A percentile compares a stretch with the other conserved stretches of the same genome.
Conservation (phyloP, 208 protist genomes). For the Wallacemonas sp. region DNA sequence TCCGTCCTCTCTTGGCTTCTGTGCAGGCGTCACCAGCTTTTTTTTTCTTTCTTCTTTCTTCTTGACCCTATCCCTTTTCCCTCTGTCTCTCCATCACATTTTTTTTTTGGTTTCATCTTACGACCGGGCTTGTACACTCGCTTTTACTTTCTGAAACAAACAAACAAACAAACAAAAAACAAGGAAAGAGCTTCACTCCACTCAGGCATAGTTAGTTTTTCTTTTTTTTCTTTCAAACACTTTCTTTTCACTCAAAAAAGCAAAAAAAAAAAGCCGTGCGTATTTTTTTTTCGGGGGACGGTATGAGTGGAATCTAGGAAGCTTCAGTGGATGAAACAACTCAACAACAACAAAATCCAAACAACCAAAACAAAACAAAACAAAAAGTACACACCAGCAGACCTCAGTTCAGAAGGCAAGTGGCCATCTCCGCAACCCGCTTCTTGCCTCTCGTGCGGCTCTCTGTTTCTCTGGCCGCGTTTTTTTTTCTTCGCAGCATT, state of each 20-base stretch:
- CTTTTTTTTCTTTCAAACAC: conserved; percentile 1
- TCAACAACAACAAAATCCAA: background rate
- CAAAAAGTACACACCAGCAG: background rate
- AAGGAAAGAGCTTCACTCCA: background rate
- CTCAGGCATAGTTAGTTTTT: background rate
- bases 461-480: too few relatives aligned
- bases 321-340: background rate
- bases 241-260: conserved; percentile 19
- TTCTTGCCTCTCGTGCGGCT: too few relatives aligned
- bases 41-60: conserved; percentile 23
- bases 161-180: conserved; percentile 11
- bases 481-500: too few relatives aligned
- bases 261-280: conserved; percentile 21
- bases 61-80: conserved; percentile 2
- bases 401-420: background rate
- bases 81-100: conserved; percentile 3
- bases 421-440: too few relatives aligned
- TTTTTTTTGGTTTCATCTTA: too few relatives aligned
- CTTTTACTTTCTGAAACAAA: conserved; percentile 4
- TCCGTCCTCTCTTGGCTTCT: background rate
- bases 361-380: conserved; percentile 7
- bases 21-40: background rate
- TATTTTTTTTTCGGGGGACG: too few relatives aligned
- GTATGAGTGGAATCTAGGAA: background rate
- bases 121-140: background rate